A percentile compares a stretch with the other conserved stretches of the same genome.
These are phyloP conservation scores for Dictyophora rubrovolvata DNA, from an alignment of 768 basidiomycete species.

Conservation along the genomic window DNA sequence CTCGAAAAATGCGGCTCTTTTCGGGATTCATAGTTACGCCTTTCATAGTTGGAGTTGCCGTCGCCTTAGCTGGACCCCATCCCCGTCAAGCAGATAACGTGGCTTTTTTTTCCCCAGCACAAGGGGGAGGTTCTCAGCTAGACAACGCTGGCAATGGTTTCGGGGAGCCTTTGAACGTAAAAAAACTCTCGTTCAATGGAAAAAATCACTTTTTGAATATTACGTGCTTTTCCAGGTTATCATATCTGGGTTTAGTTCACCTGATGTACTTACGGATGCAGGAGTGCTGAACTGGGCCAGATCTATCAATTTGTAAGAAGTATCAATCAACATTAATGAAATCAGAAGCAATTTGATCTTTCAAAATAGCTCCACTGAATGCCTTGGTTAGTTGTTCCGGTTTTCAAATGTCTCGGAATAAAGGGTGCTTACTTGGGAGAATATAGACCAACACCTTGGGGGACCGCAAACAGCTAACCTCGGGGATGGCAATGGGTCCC, in stretches of 20 bases:
- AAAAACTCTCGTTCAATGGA: neutral
- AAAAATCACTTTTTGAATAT: neutral
- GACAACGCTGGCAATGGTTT: slow-evolving; percentile 26
- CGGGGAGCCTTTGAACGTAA: slow-evolving; percentile 38
- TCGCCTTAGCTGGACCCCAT: neutral
- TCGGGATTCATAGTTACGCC: neutral
- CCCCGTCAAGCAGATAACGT: slow-evolving; percentile 7
- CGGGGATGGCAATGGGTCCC: slow-evolving; percentile 36
- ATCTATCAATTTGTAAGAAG: slow-evolving; percentile 51
- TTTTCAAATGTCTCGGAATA: neutral
- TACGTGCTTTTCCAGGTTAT: slow-evolving; percentile 52
- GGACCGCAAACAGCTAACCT: slow-evolving; percentile 32
- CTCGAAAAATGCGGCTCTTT: neutral
- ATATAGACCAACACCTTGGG: slow-evolving; percentile 22
- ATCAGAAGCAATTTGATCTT: neutral
- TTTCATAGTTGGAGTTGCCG: neutral
- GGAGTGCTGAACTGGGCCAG: slow-evolving; percentile 51
- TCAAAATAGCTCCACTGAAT: slow-evolving; percentile 31
- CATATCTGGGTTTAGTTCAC: slow-evolving; percentile 53
- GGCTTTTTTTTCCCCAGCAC: slow-evolving; percentile 26
- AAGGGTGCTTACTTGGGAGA: neutral
- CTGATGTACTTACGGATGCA: slow-evolving; percentile 41
- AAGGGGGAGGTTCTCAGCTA: slow-evolving; percentile 35
- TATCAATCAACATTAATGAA: neutral
- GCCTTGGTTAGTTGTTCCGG: slow-evolving; percentile 13